Percentiles rank a stretch among this genome's conserved stretches.
Conservation (phyloP, 2,329 filamentous ascomycete genomes). For the Neofusicoccum umdonicola region DNA sequence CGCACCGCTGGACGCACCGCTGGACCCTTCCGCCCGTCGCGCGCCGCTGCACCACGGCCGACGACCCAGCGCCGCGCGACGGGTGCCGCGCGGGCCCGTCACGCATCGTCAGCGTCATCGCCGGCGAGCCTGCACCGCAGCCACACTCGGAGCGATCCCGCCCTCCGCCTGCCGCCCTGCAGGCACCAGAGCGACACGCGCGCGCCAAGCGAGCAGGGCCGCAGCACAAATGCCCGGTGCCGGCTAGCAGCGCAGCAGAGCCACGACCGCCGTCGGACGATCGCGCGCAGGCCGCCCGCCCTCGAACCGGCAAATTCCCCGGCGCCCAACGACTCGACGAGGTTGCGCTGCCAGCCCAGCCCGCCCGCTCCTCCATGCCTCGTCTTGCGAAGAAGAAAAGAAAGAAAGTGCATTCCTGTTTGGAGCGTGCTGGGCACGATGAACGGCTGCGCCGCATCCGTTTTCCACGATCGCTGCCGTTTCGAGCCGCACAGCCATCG, state of each 20-base stretch:
- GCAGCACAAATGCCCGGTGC: no score
- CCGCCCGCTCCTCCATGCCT: not conserved
- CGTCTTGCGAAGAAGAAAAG: no score
- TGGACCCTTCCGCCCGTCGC: not conserved
- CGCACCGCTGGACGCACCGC: not conserved
- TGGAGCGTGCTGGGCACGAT: no score
- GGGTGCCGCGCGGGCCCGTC: not conserved
- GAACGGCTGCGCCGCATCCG: no score
- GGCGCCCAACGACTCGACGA: not conserved
- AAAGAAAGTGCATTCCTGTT: not conserved
- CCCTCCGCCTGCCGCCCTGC: not conserved
- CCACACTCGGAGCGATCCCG: not conserved
- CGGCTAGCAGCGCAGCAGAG: not conserved
- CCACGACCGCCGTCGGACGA: not conserved
- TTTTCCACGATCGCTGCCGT: not conserved
- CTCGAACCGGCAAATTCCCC: not conserved
- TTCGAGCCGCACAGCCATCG: not conserved
- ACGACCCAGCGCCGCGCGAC: no score
- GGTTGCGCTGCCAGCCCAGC: not conserved
- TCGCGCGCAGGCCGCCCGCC: not conserved
- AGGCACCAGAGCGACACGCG: not conserved
- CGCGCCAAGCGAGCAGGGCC: not conserved
- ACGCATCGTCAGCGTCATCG: not conserved
- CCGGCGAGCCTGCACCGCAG: not conserved
- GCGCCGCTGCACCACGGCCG: not conserved